phyloP scores from a whole-genome alignment of 177 flowering plant genomes.

The Vitis hybrid region DNA sequence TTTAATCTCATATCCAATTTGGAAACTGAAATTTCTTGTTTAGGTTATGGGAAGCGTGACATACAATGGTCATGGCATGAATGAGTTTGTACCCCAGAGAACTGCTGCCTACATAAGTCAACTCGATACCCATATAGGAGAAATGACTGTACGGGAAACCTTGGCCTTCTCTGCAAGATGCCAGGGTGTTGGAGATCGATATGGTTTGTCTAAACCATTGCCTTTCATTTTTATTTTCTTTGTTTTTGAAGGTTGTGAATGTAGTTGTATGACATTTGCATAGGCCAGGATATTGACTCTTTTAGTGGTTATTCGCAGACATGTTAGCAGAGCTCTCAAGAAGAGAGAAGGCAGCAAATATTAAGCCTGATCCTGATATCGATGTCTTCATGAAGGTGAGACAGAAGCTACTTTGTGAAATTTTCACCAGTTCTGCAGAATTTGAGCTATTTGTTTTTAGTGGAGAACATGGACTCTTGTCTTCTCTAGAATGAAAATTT shows the following conservation, averaged over 20 bases:
- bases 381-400: slow-evolving; percentile 58
- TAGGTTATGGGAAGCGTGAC: slow-evolving; percentile 46
- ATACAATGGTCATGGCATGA: slow-evolving; percentile 53
- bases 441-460: no score
- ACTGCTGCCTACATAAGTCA: slow-evolving; percentile 62
- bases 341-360: slow-evolving; percentile 43
- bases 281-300: not conserved
- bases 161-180: slow-evolving; percentile 65
- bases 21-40: not conserved
- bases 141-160: slow-evolving; percentile 60
- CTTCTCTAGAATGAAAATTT: no score
- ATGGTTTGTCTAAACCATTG: slow-evolving; percentile 26
- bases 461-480: no score
- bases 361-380: slow-evolving; percentile 49
- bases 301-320: slow-evolving; percentile 20
- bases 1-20: not conserved
- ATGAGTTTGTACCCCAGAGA: slow-evolving; percentile 57
- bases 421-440: no score
- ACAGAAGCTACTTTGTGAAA: not conserved
- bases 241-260: no score
- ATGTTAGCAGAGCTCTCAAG: slow-evolving; percentile 46
- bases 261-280: not conserved
- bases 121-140: slow-evolving; percentile 54
- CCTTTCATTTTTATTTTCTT: no score
- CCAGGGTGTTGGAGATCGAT: slow-evolving; percentile 56